Evolutionary conservation across 2,329 filamentous ascomycete species (phyloP), one percentile per base, ranked within the genome.

Genomic region (Penicillium sp.): DNA sequence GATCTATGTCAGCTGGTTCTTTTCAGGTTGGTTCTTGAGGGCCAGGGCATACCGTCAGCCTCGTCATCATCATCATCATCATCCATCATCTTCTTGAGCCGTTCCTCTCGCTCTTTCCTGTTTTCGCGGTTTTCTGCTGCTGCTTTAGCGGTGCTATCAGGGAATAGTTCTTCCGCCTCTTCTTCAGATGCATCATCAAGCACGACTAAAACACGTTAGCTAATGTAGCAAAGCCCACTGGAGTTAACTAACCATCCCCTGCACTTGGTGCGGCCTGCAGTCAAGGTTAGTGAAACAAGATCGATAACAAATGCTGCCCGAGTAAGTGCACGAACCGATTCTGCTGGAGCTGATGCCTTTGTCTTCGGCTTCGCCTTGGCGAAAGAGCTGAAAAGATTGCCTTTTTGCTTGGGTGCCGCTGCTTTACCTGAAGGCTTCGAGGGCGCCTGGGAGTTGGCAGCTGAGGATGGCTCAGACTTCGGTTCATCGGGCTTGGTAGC

Each of bases 351-450:
- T 37, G 75, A 67, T 15, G 77, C 75, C 69, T 76, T 81, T 63
- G 64, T 63, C 67, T 87, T 90, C 10, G 85, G 81, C 67, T 84
- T 90, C 5, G 86, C 79, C 66, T 86, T 87, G 2, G 90, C 89
- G 71, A 95, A 95, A 0, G 90, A 89, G 59, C 88, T 87, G 81
- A 94, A 91, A 27, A 95, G 85, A 58, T 84, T 84, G 3, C 87
- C 84, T 17, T 78, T 80, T 53, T 84, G 84, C 68, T 90, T 91
- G 3, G 82, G 63, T 6, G 74, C 70, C 2, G 78, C 68, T 19
- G 71, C 57, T 62, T 80, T 81, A 29, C 51, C 72, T 63, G 59
- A 71, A 58, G 60, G 68, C 59, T 68, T 78, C 59, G 68, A 71
- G 67, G 72, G 71, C 8, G 65, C 54, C 40, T 72, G 64, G 23